Conservation (phyloP, 1,284 basidiomycete species). For the Cerrena zonata region DNA sequence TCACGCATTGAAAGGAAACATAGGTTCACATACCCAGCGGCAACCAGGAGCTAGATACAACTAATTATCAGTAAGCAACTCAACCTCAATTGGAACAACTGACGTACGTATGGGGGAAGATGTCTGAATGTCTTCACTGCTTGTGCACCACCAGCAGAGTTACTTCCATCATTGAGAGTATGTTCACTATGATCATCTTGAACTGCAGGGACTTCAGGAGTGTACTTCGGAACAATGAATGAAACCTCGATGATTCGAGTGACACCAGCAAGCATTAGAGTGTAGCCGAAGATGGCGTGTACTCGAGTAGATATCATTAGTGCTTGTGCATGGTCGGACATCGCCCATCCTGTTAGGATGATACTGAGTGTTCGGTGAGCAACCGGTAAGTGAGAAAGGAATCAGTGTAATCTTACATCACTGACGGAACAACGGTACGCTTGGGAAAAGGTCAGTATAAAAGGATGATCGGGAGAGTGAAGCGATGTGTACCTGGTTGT, state of each 20-base stretch:
- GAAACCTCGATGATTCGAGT: slow-evolving; percentile 83
- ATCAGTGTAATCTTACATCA: slow-evolving; percentile 55
- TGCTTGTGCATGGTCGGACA: slow-evolving; percentile 86
- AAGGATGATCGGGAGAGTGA: slow-evolving; percentile 1
- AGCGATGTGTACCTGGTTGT: slow-evolving; percentile 52
- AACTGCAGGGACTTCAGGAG: slow-evolving; percentile 20
- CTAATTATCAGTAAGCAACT: background rate
- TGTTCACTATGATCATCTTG: slow-evolving; percentile 59
- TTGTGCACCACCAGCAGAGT: slow-evolving; percentile 22
- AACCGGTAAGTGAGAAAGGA: slow-evolving; percentile 7
- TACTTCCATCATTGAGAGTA: slow-evolving; percentile 44
- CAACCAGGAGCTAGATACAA: slow-evolving; percentile 53
- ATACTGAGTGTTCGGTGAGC: slow-evolving; percentile 43
- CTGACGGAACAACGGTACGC: slow-evolving; percentile 76
- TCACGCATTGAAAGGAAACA: too few relatives aligned
- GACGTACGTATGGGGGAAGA: slow-evolving; percentile 77
- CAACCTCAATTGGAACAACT: background rate
- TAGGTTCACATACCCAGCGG: slow-evolving; percentile 45
- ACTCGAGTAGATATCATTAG: slow-evolving; percentile 82
- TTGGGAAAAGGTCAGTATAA: slow-evolving; percentile 18
- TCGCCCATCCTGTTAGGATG: slow-evolving; percentile 89
- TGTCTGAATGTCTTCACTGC: slow-evolving; percentile 71
- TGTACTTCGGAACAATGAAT: slow-evolving; percentile 51
- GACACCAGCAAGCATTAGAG: slow-evolving; percentile 81
- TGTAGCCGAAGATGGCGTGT: slow-evolving; percentile 78